These are phyloP conservation scores for Ustilago shanxiensis DNA, from an alignment of 1,284 basidiomycete species.

Conservation along the genomic window DNA sequence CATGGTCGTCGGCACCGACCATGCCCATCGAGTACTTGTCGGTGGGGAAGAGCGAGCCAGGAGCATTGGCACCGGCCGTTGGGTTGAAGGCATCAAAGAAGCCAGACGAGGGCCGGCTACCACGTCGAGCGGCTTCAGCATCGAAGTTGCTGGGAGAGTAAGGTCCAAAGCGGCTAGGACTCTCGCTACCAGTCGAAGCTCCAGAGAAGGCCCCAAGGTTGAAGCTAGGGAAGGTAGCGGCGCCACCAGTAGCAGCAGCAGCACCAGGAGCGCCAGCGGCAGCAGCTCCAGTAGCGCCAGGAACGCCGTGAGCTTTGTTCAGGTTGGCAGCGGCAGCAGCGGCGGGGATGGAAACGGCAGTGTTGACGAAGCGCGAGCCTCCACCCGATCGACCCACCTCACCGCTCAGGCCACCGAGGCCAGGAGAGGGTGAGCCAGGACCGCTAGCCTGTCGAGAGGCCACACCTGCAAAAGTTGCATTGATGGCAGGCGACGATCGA, in stretches of 20 bases:
- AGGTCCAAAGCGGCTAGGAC: slow-evolving; percentile 52
- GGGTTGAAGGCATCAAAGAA: slow-evolving; percentile 62
- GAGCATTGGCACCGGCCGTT: slow-evolving; percentile 43
- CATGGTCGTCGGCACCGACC: slow-evolving; percentile 36
- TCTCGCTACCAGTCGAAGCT: slow-evolving; percentile 41
- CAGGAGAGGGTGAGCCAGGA: slow-evolving; percentile 41
- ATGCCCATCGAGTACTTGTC: slow-evolving; percentile 56
- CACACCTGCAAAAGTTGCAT: slow-evolving; percentile 31
- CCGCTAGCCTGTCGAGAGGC: slow-evolving; percentile 46
- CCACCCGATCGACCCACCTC: slow-evolving; percentile 36
- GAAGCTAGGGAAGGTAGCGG: slow-evolving; percentile 48
- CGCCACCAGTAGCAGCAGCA: slow-evolving; percentile 7
- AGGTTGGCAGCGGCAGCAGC: slow-evolving; percentile 30
- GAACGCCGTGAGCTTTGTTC: slow-evolving; percentile 8
- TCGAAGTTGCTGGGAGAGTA: slow-evolving; percentile 54
- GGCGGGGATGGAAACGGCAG: slow-evolving; percentile 35
- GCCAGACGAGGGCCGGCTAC: slow-evolving; percentile 54
- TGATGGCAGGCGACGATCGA: slow-evolving; percentile 47
- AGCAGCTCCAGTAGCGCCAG: slow-evolving; percentile 13
- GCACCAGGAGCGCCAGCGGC: slow-evolving; percentile 16
- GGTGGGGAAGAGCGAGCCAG: slow-evolving; percentile 41
- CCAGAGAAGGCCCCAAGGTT: slow-evolving; percentile 47
- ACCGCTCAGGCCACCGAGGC: slow-evolving; percentile 32
- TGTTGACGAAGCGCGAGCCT: slow-evolving; percentile 54
- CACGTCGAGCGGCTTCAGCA: slow-evolving; percentile 34